Percentiles rank a stretch among this genome's conserved stretches.
Evolutionary conservation across 768 basidiomycete genomes (phyloP).

Genomic region (Trametes cinnabarina): DNA sequence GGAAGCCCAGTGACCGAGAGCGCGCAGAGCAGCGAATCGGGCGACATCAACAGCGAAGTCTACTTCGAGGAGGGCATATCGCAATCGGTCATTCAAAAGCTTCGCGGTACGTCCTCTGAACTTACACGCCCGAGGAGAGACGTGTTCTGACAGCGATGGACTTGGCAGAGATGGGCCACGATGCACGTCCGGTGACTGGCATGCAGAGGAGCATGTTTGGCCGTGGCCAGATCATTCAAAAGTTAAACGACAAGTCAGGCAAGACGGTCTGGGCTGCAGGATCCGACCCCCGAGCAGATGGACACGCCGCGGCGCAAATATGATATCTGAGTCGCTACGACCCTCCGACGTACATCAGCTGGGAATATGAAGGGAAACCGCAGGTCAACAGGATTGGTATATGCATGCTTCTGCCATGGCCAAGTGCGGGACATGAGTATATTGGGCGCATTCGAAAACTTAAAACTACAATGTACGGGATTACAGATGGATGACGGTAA

Average conservation of each 20-base stretch:
- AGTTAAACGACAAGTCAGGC: slow-evolving; percentile 61
- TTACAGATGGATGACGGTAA: background rate
- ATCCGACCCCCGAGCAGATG: slow-evolving; percentile 85
- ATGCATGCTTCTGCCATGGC: background rate
- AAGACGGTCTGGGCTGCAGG: slow-evolving; percentile 92
- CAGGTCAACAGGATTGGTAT: background rate
- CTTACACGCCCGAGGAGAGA: too few species aligned
- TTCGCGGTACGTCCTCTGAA: slow-evolving; percentile 52
- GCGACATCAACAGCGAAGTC: slow-evolving; percentile 76
- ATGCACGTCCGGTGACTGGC: slow-evolving; percentile 61
- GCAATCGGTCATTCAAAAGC: slow-evolving; percentile 55
- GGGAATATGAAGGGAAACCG: slow-evolving; percentile 44
- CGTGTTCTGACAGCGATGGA: background rate
- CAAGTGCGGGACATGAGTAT: too few species aligned
- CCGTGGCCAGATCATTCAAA: slow-evolving; percentile 89
- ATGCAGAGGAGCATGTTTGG: slow-evolving; percentile 68
- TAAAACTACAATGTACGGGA: background rate
- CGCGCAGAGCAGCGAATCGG: slow-evolving; percentile 46
- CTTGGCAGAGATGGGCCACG: slow-evolving; percentile 88
- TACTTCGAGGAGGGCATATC: slow-evolving; percentile 86
- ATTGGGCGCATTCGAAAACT: too few species aligned
- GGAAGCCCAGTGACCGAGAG: slow-evolving; percentile 63
- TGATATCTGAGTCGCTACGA: too few species aligned
- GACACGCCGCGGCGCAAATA: slow-evolving; percentile 84
- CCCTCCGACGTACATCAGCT: background rate